Evolutionary conservation across 1,284 basidiomycete genomes (phyloP).

Genomic region (Cutaneotrichosporon curvatum): DNA sequence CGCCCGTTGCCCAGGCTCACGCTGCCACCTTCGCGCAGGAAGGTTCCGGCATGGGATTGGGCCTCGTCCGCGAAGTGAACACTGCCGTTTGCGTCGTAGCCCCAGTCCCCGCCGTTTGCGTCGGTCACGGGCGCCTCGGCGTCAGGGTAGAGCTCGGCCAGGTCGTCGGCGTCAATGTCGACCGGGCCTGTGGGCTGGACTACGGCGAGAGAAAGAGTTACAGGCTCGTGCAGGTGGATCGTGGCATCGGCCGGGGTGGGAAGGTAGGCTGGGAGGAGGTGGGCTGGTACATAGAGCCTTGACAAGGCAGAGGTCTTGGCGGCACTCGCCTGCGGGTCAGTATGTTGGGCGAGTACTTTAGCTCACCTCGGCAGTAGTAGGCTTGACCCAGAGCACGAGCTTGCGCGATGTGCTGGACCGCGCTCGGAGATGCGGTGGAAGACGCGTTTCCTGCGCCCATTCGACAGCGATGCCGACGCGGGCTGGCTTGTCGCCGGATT

Average conservation of each 20-base stretch:
- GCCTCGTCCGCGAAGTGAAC: constrained; percentile 14
- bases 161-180: constrained; percentile 20
- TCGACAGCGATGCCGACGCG: constrained; percentile 13
- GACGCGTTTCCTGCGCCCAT: constrained; percentile 13
- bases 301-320: constrained; percentile 5
- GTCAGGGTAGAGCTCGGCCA: constrained; percentile 12
- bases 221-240: constrained; percentile 27
- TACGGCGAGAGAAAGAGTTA: constrained; percentile 35
- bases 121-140: constrained; percentile 6
- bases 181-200: constrained; percentile 28
- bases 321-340: constrained; percentile 1
- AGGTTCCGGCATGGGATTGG: constrained; percentile 3
- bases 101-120: constrained; percentile 3
- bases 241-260: constrained; percentile 20
- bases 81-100: constrained; percentile 7
- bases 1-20: constrained; percentile 9
- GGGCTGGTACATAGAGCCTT: constrained; percentile 23
- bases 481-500: background rate
- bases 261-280: constrained; percentile 28
- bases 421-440: constrained; percentile 1
- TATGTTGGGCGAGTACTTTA: background rate
- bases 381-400: constrained; percentile 15
- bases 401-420: constrained; percentile 7
- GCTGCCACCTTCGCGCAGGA: constrained; percentile 11
- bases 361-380: constrained; percentile 8